A percentile compares a stretch with the other conserved stretches of the same genome.
These are phyloP conservation scores for Candida sphagnicola DNA, from an alignment of 805 yeast genomes.

Conservation along the genomic window DNA sequence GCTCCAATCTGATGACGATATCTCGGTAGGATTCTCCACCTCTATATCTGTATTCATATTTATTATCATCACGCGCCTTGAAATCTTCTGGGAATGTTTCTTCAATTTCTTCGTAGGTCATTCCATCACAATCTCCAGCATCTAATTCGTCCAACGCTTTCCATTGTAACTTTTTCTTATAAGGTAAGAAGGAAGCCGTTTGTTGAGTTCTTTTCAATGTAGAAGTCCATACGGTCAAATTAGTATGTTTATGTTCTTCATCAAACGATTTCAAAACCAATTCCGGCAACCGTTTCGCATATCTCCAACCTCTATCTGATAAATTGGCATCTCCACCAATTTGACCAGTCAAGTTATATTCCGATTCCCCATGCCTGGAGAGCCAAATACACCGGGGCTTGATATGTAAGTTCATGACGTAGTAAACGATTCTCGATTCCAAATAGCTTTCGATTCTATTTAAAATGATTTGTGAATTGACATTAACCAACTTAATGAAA, in stretches of 20 bases:
- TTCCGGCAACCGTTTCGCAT: conserved; percentile 77
- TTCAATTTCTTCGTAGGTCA: conserved; percentile 93
- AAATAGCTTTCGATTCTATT: conserved; percentile 84
- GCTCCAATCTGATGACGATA: conserved; percentile 91
- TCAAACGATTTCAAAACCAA: conserved; percentile 65
- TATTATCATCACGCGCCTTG: conserved; percentile 91
- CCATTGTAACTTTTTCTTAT: conserved; percentile 79
- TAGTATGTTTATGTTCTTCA: conserved; percentile 45
- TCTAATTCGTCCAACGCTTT: conserved; percentile 95
- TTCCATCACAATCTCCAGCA: conserved; percentile 96
- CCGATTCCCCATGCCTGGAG: conserved; percentile 93
- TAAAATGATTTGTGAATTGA: conserved; percentile 82
- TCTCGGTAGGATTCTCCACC: conserved; percentile 98
- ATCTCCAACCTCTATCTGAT: conserved; percentile 78
- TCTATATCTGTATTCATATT: conserved; percentile 90
- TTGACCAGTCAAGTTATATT: conserved; percentile 87
- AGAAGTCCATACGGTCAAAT: conserved; percentile 91
- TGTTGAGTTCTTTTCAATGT: conserved; percentile 89
- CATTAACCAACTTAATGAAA: conserved; percentile 83
- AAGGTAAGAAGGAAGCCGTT: conserved; percentile 79
- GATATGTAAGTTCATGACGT: conserved; percentile 92
- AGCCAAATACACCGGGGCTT: conserved; percentile 91
- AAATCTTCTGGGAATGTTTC: conserved; percentile 86
- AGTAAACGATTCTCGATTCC: conserved; percentile 90
- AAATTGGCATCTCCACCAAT: conserved; percentile 93